Base-by-base conservation (phyloP, 352 stramenopile genomes). In the Globisporangium mamillatum region DNA sequence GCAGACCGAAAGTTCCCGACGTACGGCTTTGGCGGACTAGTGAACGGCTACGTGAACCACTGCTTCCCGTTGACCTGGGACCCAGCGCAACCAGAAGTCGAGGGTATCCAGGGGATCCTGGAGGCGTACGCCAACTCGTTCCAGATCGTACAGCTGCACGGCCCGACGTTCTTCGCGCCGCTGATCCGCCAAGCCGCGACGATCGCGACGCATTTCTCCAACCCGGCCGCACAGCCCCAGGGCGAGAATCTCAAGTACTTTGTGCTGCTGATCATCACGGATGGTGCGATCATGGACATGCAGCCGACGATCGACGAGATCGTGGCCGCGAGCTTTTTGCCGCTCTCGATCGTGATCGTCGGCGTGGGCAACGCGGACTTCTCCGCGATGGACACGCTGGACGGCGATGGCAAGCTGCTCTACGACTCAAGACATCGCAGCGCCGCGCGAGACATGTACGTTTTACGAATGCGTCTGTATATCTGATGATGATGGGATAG, bases 311-410 rank as follows among this genome's bases (percentile, higher is more conserved):
- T 92, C 61, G 77, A 91, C 41, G 86, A 82, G 46, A 75, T 96
- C 25, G 79, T 89, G n/a, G 69, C 75, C 24, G 86, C 86, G 20
- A 91, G 80, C 14, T 77, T 75, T 18, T 74, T 92, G 59, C 84
- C 88, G 0, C 70, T 95, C 46, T 92, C 82, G 27, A 92, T 95
- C 57, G 81, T 95, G 48, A 92, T 95, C 67, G 84, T 93, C 5
- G 86, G 84, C 18, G 88, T 96, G 32, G 88, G 88, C 20, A 88
- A 93, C 27, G 83, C 84, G 1, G 78, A 89, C 55, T 92, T 92
- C 27, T 81, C 72, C 1, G 79, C 84, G 6, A 91, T 92, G 84
- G 77, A 89, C 54, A 63, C 53, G 38, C 58, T 90, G 48, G 81
- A 91, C 60, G 73, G 74, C 7, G 84, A 92, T 59, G 81, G 73